Evolutionary conservation across 345 rosid species (phyloP).

Genomic region (Eucalyptus cladocalyx): DNA sequence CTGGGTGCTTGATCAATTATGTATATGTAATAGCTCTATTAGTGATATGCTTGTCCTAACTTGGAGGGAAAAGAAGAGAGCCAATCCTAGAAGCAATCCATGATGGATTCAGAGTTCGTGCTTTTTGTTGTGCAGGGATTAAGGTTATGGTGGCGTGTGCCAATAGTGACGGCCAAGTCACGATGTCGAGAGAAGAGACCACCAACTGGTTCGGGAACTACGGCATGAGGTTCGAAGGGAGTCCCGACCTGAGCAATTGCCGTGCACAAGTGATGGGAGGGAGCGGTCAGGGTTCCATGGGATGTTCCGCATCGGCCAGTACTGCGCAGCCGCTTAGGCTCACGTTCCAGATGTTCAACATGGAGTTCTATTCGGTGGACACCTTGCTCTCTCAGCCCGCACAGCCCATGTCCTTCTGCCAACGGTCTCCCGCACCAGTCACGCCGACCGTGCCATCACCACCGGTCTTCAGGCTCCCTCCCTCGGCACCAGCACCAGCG

Average conservation of each 20-base stretch:
- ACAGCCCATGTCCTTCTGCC: slow-evolving; percentile 58
- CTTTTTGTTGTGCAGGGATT: slow-evolving; percentile 29
- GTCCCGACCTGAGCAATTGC: slow-evolving; percentile 68
- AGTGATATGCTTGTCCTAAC: neutral
- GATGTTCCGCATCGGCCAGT: slow-evolving; percentile 47
- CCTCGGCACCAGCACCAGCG: neutral
- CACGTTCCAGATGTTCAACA: slow-evolving; percentile 36
- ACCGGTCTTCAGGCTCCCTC: neutral
- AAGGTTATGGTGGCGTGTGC: slow-evolving; percentile 49
- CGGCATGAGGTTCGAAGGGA: slow-evolving; percentile 57
- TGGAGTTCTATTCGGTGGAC: slow-evolving; percentile 41
- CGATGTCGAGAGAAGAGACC: slow-evolving; percentile 60
- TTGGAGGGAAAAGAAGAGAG: neutral
- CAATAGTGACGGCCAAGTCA: slow-evolving; percentile 40
- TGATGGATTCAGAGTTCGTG: neutral
- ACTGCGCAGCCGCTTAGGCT: slow-evolving; percentile 48
- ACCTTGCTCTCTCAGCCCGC: slow-evolving; percentile 65
- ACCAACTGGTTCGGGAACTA: slow-evolving; percentile 67
- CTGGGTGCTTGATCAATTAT: neutral
- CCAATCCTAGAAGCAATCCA: neutral
- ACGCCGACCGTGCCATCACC: slow-evolving; percentile 37
- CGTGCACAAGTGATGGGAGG: slow-evolving; percentile 49
- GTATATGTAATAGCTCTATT: neutral
- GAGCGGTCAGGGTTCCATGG: slow-evolving; percentile 8
- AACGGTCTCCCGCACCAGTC: neutral